These are phyloP conservation scores for Aspergillus neotritici DNA, from an alignment of 2,329 filamentous ascomycete species.

Conservation along the genomic window DNA sequence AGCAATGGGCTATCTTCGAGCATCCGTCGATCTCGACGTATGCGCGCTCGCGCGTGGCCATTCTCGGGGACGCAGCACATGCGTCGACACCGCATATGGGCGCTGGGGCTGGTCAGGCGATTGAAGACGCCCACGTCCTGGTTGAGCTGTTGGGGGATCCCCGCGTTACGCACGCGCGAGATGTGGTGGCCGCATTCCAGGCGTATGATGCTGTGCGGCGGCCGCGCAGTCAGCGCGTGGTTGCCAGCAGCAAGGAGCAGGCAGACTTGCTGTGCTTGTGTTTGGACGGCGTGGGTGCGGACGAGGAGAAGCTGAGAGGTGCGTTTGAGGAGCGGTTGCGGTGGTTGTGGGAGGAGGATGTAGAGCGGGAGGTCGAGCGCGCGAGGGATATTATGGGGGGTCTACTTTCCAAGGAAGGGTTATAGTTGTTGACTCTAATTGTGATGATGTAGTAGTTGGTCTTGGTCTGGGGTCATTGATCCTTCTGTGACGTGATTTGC, in stretches of 20 bases:
- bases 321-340: constrained; percentile 21
- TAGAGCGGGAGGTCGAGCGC: constrained; percentile 22
- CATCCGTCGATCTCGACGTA: constrained; percentile 29
- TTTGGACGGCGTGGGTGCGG: constrained; percentile 21
- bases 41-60: constrained; percentile 21
- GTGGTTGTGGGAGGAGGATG: constrained; percentile 33
- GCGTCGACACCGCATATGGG: constrained; percentile 35
- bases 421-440: no score
- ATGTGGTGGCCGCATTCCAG: constrained; percentile 45
- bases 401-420: no score
- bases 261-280: constrained; percentile 29
- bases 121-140: constrained; percentile 35
- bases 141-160: constrained; percentile 44
- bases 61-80: constrained; percentile 38
- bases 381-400: constrained; percentile 16
- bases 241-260: constrained; percentile 46
- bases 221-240: constrained; percentile 46
- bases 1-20: constrained; percentile 35
- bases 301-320: constrained; percentile 21
- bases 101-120: constrained; percentile 35
- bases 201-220: constrained; percentile 49
- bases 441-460: no score
- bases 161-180: constrained; percentile 21
- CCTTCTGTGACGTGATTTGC: no score
- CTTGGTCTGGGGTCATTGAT: no score